Evolutionary conservation across 805 yeast genomes (phyloP), one percentile per base, ranked within the genome.

Genomic region (Hanseniaspora pseudoguilliermondii): DNA sequence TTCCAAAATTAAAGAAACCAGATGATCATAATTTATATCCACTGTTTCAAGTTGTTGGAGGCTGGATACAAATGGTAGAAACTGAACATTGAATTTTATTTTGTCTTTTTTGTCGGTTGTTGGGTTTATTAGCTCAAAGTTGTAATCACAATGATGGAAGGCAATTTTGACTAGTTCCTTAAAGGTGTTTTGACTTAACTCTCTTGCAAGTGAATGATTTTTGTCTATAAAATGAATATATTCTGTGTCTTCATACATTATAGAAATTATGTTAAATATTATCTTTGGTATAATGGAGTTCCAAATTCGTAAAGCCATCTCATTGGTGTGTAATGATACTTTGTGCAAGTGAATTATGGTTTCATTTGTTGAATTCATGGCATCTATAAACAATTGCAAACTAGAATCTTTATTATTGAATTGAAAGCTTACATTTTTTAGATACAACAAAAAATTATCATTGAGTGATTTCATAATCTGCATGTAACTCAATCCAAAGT

Each of bases 231-330:
- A 63, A 34, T 56, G 58, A 13, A 64, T 63, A 43, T 64, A 65
- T 15, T 66, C 66, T 46, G 64, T 63, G 56, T 65, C 64, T 55
- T 66, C 70, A 56, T 63, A 66, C 10, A 67, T 65, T 13, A 68
- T 65, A 3, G 68, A 63, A 10, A 68, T 58, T n/a, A 66, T 60
- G 49, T 68, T 65, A 27, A 68, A 60, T 1, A 68, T 64, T 10
- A 68, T 61, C 47, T 63, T 65, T 18, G 69, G 69, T 16, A 66
- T 65, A 21, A 66, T 55, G 27, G 55, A 48, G 46, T 63, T 63
- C 71, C 71, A 68, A 10, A 66, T 49, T 57, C 57, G 62, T 7
- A 62, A 42, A 5, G 69, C 63, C 65, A 66, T 63, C 27, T 61
- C 58, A 38, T 49, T 58, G 9, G 35, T 36, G 15, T 47, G 23